Conservation (phyloP, 177 flowering plant species). For the Tripterygium wilfordii region DNA sequence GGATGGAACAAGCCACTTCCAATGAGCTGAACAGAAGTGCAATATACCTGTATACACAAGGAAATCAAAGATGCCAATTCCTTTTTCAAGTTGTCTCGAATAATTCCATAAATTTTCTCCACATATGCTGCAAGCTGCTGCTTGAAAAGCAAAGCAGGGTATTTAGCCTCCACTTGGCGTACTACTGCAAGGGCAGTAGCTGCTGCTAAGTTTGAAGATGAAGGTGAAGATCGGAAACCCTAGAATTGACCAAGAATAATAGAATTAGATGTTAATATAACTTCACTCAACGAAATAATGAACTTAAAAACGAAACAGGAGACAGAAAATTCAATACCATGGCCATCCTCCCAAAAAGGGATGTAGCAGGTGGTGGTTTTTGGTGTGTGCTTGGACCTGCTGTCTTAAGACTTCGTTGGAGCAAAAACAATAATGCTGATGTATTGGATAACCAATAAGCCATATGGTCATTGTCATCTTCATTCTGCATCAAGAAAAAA, state of each 20-base stretch:
- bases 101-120: slow-evolving; percentile 76
- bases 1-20: too few relatives aligned
- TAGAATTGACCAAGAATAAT: slow-evolving; percentile 12
- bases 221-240: slow-evolving; percentile 77
- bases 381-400: slow-evolving; percentile 30
- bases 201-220: slow-evolving; percentile 43
- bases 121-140: slow-evolving; percentile 83
- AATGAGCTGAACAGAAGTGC: background rate
- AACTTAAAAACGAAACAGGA: background rate
- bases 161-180: slow-evolving; percentile 74
- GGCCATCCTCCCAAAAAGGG: slow-evolving; percentile 69
- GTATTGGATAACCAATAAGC: slow-evolving; percentile 52
- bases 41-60: slow-evolving; percentile 60
- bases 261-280: background rate
- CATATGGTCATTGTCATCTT: slow-evolving; percentile 40
- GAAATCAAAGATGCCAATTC: slow-evolving; percentile 56
- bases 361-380: slow-evolving; percentile 50
- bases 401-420: slow-evolving; percentile 40
- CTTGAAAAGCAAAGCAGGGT: slow-evolving; percentile 78
- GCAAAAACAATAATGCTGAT: slow-evolving; percentile 40
- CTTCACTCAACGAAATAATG: background rate
- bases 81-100: slow-evolving; percentile 73
- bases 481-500: slow-evolving; percentile 21
- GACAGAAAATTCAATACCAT: slow-evolving; percentile 35
- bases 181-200: slow-evolving; percentile 48